A percentile compares a stretch with the other conserved stretches of the same genome.
phyloP scores from a whole-genome alignment of 805 yeast species.

The Saccharomyces kudriavzevii region DNA sequence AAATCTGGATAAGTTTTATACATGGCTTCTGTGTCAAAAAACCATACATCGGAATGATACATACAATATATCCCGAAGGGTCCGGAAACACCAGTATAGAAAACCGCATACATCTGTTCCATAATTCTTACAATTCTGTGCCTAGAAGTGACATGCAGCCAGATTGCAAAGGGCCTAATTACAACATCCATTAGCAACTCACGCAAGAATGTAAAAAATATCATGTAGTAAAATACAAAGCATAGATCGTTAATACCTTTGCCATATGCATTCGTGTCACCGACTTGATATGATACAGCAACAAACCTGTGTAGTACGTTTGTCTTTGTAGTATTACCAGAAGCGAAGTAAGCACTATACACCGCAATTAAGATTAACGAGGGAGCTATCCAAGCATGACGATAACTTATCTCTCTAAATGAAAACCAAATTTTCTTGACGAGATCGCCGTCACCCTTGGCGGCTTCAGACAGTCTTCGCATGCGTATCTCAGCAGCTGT shows the following conservation, averaged over 20 bases:
- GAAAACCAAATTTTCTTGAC: slow-evolving; percentile 44
- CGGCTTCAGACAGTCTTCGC: slow-evolving; percentile 24
- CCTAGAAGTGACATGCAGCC: slow-evolving; percentile 19
- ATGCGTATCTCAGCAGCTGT: slow-evolving; percentile 26
- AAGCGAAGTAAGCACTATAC: slow-evolving; percentile 35
- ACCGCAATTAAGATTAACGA: slow-evolving; percentile 36
- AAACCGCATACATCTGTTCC: slow-evolving; percentile 77
- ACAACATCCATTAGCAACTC: slow-evolving; percentile 79
- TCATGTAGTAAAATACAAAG: slow-evolving; percentile 66
- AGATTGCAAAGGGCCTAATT: slow-evolving; percentile 60
- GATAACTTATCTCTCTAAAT: slow-evolving; percentile 42
- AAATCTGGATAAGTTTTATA: slow-evolving; percentile 71
- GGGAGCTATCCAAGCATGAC: slow-evolving; percentile 61
- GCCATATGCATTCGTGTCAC: slow-evolving; percentile 56
- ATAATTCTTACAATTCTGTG: slow-evolving; percentile 62
- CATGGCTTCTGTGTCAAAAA: slow-evolving; percentile 69
- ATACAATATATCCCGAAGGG: slow-evolving; percentile 80
- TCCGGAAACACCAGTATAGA: slow-evolving; percentile 67
- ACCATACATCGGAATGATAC: slow-evolving; percentile 75
- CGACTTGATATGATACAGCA: slow-evolving; percentile 49
- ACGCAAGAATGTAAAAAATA: slow-evolving; percentile 76
- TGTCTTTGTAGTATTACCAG: slow-evolving; percentile 44
- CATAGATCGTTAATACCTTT: slow-evolving; percentile 73
- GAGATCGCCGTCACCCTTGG: slow-evolving; percentile 40
- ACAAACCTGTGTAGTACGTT: slow-evolving; percentile 54